Conservation (phyloP, 345 rosid genomes). For the Alliaria petiolata region DNA sequence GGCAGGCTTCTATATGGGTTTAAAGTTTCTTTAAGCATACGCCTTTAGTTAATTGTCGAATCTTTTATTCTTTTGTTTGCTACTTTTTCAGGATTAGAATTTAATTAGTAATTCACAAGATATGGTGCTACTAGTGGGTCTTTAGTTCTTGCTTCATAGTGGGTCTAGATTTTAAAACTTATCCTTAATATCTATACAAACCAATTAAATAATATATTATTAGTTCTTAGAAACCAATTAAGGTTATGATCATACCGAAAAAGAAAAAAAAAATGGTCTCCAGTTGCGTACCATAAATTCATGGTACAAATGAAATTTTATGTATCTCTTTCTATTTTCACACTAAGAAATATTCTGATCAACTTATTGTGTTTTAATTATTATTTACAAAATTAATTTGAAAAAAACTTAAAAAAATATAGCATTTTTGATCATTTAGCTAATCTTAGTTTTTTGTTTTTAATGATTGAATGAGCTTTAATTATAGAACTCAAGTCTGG, state of each 20-base stretch:
- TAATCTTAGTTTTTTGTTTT: no score
- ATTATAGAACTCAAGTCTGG: background rate
- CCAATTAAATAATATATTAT: background rate
- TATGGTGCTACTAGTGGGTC: conserved; percentile 8
- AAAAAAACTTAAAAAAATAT: background rate
- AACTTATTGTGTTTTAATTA: background rate
- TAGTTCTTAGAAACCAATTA: background rate
- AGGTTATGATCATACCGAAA: background rate
- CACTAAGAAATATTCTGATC: background rate
- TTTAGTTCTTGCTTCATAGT: background rate
- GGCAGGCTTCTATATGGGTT: background rate
- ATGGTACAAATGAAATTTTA: no score
- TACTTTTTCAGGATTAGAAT: conserved; percentile 8
- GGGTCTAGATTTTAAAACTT: background rate
- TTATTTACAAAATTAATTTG: background rate
- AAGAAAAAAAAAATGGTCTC: no score
- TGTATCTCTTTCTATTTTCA: no score
- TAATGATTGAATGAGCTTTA: no score
- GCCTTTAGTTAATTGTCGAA: conserved; percentile 12
- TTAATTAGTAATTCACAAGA: conserved; percentile 12
- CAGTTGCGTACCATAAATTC: no score
- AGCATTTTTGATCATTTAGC: background rate
- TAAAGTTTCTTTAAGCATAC: conserved; percentile 16
- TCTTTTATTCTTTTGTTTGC: background rate
- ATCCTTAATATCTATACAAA: background rate